Evolutionary conservation across 2,329 filamentous ascomycete species (phyloP), one percentile per base, ranked within the genome.

Genomic region (Clarireedia monteithiana): DNA sequence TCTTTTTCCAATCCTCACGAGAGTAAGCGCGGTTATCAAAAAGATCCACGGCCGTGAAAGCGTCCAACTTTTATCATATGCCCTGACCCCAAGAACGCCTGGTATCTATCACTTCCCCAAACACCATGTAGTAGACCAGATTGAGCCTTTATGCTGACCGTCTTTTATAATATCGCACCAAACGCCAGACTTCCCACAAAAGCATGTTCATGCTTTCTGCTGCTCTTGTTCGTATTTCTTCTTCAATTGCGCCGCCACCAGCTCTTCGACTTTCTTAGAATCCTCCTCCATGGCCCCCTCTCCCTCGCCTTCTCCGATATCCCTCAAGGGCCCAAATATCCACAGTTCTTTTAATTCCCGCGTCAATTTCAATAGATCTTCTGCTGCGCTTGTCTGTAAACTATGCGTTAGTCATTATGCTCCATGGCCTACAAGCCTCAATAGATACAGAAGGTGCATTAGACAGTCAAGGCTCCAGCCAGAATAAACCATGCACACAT

Each of bases 331-430:
- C 2, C 77, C 77, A 55, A 74, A 71, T 10, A 78, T 70, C 76
- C 76, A 79, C 24, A 79, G 68, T 54, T 75, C 72, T 60, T 78
- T 77, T 56, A 80, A 69, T 59, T 75, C 73, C 39, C 76, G 73
- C 17, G 71, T 77, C 12, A 80, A 67, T 27, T 68, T 64, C 4
- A 78, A 69, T 3, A 80, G 69, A 57, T 77, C 73, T 58, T 79
- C 66, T 10, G 64, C 60, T 12, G 63, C 64, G 23, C 63, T 63
- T 34, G 69, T 61, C 68, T 70, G 50, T 46, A 23, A 10, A n/a
- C 30, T 14, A 40, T 48, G 27, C 36, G 44, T 14, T 50, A 36
- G 5, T 51, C 5, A 49, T 27, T 40, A 5, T 27, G 17, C 5
- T 24, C 23, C 20, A 14, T 30, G 10, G n/a, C 17, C 12, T 17